A percentile compares a stretch with the other conserved stretches of the same genome.
phyloP scores from a whole-genome alignment of 2,329 filamentous ascomycete genomes.

The Elsinoe arachidis region DNA sequence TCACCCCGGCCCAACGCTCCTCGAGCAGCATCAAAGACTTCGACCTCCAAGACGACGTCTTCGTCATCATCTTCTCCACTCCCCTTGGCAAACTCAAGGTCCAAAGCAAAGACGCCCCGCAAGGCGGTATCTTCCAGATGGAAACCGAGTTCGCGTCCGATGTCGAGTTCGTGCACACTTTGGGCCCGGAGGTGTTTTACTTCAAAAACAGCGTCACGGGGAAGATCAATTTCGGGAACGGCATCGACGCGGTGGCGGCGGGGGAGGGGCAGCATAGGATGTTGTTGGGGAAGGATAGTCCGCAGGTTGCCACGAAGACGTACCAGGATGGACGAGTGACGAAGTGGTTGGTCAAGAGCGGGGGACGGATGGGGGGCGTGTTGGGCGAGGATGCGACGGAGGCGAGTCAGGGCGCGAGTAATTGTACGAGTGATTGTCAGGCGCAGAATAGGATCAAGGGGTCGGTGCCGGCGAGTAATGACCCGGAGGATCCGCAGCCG shows the following conservation, averaged over 20 bases:
- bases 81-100: neutral
- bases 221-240: slow-evolving; percentile 8
- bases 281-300: slow-evolving; percentile 3
- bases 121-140: slow-evolving; percentile 11
- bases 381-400: slow-evolving; percentile 4
- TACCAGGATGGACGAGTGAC: slow-evolving; percentile 1
- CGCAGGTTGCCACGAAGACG: slow-evolving; percentile 4
- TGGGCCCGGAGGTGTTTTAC: neutral
- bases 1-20: neutral
- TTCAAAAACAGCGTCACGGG: slow-evolving; percentile 3
- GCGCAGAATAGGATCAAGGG: slow-evolving; percentile 7
- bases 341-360: slow-evolving; percentile 2
- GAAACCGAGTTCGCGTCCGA: slow-evolving; percentile 6
- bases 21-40: slow-evolving; percentile 1
- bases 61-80: slow-evolving; percentile 10
- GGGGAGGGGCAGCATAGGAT: neutral
- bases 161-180: slow-evolving; percentile 1
- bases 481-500: neutral
- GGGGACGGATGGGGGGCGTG: neutral
- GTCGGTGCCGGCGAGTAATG: neutral
- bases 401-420: neutral
- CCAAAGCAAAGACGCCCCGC: slow-evolving; percentile 3
- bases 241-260: neutral
- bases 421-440: slow-evolving; percentile 7
- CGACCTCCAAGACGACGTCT: slow-evolving; percentile 5